Base-by-base conservation (phyloP, 1,139 yeast species). In the Komagataea norvegica region DNA sequence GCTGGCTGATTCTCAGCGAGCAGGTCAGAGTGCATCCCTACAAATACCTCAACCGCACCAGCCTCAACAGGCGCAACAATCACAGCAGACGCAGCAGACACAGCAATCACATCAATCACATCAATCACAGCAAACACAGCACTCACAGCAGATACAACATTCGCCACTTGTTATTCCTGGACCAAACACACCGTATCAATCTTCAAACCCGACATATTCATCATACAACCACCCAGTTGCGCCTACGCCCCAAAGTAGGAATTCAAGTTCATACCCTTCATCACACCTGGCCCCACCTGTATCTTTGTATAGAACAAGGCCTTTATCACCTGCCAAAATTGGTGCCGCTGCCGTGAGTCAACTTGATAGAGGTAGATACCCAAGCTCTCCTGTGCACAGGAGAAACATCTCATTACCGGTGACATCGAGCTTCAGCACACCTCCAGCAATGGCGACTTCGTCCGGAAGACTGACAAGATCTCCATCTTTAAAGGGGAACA, bases 341-440 rank as follows among this genome's bases (percentile, higher is more conserved):
- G 88, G 88, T 1, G 87, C 87, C 1, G 75, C 72, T 18, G 86
- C 87, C 0, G 84, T 80, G 1, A 81, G 86, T 2, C 71, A 71
- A 32, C 57, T 77, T 31, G 57, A 57, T 25, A 48, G 57, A 20
- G 43, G 49, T 1, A 42, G 52, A 34, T 48, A 38, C 32, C 54
- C 49, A 25, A 28, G 41, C 19, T 29, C 52, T 39, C 43, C 62
- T 41, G 31, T 44, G 14, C 51, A 51, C 24, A 47, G 62, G 52
- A 44, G 67, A 31, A 54, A 55, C 22, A 45, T 46, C 8, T 57
- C 61, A 16, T 35, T 58, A 20, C 62, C 61, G 6, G 24, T 28
- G 13, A 34, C 39, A 3, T 8, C 39, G 29, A 33, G 26, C 21
- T 25, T 6, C 36, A 28, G 18, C 20, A 20, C 26, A 6, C 27